phyloP scores from a whole-genome alignment of 2,329 filamentous ascomycete genomes.

The Lecanicillium sp. region DNA sequence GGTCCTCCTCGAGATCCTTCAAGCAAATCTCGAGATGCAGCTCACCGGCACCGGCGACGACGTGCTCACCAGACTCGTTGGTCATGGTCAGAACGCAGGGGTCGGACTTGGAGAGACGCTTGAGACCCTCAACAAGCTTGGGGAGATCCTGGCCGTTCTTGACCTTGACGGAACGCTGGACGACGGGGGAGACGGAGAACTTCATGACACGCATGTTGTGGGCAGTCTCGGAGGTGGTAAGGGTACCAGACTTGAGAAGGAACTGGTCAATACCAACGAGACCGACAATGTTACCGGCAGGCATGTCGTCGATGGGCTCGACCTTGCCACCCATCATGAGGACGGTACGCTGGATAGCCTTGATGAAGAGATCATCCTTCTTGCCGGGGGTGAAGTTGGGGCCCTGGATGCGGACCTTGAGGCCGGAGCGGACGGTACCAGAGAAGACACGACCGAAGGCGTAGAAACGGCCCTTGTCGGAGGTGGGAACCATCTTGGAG shows the following conservation, averaged over 20 bases:
- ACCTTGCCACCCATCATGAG: slow-evolving; percentile 99
- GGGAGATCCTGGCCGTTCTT: slow-evolving; percentile 99
- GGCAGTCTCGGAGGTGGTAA: slow-evolving; percentile 92
- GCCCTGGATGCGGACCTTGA: slow-evolving; percentile 99
- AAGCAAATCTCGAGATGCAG: slow-evolving; percentile 99
- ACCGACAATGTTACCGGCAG: slow-evolving; percentile 99
- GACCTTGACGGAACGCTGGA: slow-evolving; percentile 97
- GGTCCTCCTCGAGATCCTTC: slow-evolving; percentile 99
- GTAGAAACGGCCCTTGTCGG: slow-evolving; percentile 99
- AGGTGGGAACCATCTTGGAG: slow-evolving; percentile 99
- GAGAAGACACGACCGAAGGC: slow-evolving; percentile 99
- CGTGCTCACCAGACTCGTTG: slow-evolving; percentile 92
- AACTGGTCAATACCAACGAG: slow-evolving; percentile 99
- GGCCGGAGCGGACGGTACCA: slow-evolving; percentile 93
- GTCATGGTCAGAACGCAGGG: slow-evolving; percentile 93
- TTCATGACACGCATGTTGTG: slow-evolving; percentile 99
- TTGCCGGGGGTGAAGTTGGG: slow-evolving; percentile 97
- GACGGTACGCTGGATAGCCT: slow-evolving; percentile 98
- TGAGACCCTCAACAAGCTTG: slow-evolving; percentile 99
- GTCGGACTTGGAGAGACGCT: slow-evolving; percentile 99
- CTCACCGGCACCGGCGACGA: slow-evolving; percentile 98
- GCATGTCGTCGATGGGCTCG: slow-evolving; percentile 98
- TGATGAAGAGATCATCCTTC: slow-evolving; percentile 99
- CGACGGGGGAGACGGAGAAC: slow-evolving; percentile 99
- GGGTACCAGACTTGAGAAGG: slow-evolving; percentile 99